Percentiles rank a stretch among this genome's conserved stretches.
These are phyloP conservation scores for Corchorus capsularis DNA, from an alignment of 345 rosid genomes.

Conservation along the genomic window DNA sequence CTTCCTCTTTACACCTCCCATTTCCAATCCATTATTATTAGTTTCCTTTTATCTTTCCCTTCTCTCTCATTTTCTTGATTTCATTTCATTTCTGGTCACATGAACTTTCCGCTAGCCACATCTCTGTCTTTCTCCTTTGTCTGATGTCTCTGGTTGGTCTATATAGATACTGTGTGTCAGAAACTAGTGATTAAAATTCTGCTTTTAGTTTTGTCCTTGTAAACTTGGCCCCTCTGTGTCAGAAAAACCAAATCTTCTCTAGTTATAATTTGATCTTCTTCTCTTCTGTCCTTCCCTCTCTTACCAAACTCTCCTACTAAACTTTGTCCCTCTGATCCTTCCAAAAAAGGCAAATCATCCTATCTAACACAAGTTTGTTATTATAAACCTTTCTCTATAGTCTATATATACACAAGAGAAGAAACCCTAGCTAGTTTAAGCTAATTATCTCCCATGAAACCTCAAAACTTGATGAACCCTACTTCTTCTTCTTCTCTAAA, in stretches of 20 bases:
- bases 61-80: not conserved
- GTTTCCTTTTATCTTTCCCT: not conserved
- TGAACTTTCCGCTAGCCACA: slow-evolving; percentile 20
- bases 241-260: slow-evolving; percentile 26
- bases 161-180: slow-evolving; percentile 33
- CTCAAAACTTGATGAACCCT: not conserved
- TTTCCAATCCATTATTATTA: slow-evolving; percentile 27
- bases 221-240: slow-evolving; percentile 40
- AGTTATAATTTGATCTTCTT: not conserved
- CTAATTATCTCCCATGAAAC: slow-evolving; percentile 29
- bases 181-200: slow-evolving; percentile 6
- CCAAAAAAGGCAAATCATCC: slow-evolving; percentile 12
- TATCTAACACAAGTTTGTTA: slow-evolving; percentile 8
- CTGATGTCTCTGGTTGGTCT: slow-evolving; percentile 17
- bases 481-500: slow-evolving; percentile 34
- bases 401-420: not conserved
- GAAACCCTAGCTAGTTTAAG: slow-evolving; percentile 29
- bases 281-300: not conserved
- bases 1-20: slow-evolving; percentile 48
- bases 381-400: not conserved
- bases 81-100: slow-evolving; percentile 14
- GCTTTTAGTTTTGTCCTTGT: slow-evolving; percentile 27
- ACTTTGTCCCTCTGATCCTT: slow-evolving; percentile 22
- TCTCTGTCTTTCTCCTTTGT: slow-evolving; percentile 15
- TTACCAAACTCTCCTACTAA: not conserved